These are phyloP conservation scores for Mycocentrospora acerina DNA, from an alignment of 2,329 filamentous ascomycete species.

Conservation along the genomic window DNA sequence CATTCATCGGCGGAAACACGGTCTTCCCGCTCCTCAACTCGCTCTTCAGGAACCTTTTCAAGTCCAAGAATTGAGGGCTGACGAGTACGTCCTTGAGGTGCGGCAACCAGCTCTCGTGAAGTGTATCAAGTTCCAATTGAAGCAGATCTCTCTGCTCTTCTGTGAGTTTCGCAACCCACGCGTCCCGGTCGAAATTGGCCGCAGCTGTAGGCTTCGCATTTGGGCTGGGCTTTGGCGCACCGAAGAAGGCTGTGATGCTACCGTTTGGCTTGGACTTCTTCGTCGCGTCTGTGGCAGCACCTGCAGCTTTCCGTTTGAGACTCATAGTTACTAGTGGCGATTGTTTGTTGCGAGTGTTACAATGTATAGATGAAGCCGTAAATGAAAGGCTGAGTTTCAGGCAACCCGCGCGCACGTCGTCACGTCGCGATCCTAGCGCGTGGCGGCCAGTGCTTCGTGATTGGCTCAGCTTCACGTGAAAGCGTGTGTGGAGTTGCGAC, in stretches of 20 bases:
- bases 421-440: slow-evolving; percentile 10
- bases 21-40: slow-evolving; percentile 74
- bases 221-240: slow-evolving; percentile 54
- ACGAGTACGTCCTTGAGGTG: slow-evolving; percentile 84
- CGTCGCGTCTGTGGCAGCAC: slow-evolving; percentile 46
- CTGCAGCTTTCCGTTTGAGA: slow-evolving; percentile 54
- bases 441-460: slow-evolving; percentile 6
- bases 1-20: slow-evolving; percentile 82
- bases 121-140: slow-evolving; percentile 84
- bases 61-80: slow-evolving; percentile 75
- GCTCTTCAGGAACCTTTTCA: slow-evolving; percentile 83
- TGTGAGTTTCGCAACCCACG: slow-evolving; percentile 80
- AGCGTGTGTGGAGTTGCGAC: slow-evolving; percentile 14
- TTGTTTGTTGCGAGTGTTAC: slow-evolving; percentile 4
- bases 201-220: slow-evolving; percentile 22
- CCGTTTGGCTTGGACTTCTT: slow-evolving; percentile 62
- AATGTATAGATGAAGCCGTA: background rate
- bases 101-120: slow-evolving; percentile 88
- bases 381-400: background rate
- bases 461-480: slow-evolving; percentile 16
- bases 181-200: slow-evolving; percentile 76
- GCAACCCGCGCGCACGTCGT: slow-evolving; percentile 7
- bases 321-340: slow-evolving; percentile 42
- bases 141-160: slow-evolving; percentile 81
- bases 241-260: slow-evolving; percentile 89